phyloP scores from a whole-genome alignment of 2,329 filamentous ascomycete genomes.

The Ophiostoma novo-ulmi region DNA sequence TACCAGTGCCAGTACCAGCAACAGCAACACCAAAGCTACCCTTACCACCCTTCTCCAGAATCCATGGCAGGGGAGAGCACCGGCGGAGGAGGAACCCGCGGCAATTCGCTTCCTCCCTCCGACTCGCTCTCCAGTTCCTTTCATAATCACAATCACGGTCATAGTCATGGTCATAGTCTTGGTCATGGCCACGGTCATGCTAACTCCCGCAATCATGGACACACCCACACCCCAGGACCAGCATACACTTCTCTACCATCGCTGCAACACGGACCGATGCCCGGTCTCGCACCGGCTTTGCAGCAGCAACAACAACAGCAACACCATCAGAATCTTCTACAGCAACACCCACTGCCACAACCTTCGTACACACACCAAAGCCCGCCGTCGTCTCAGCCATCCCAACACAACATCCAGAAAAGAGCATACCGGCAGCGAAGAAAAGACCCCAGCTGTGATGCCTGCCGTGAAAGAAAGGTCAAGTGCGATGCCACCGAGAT shows the following conservation, averaged over 20 bases:
- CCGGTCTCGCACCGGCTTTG: neutral
- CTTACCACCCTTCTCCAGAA: constrained; percentile 17
- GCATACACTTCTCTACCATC: neutral
- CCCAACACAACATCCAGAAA: constrained; percentile 44
- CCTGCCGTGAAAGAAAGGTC: constrained; percentile 79
- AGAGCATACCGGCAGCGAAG: constrained; percentile 88
- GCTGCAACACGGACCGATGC: neutral
- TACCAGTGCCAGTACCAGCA: constrained; percentile 14
- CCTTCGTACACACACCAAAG: neutral
- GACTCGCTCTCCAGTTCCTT: constrained; percentile 55
- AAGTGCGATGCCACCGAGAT: constrained; percentile 97
- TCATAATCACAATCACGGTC: constrained; percentile 33
- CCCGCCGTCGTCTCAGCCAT: neutral
- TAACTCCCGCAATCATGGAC: neutral
- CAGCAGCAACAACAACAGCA: neutral
- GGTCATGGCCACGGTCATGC: constrained; percentile 3
- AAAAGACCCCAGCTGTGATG: constrained; percentile 97
- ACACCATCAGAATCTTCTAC: neutral
- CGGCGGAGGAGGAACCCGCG: constrained; percentile 27
- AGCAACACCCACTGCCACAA: neutral
- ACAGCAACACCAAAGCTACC: constrained; percentile 17
- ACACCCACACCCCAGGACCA: neutral
- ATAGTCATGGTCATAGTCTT: neutral
- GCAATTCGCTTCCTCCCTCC: constrained; percentile 56
- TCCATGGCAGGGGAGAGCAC: constrained; percentile 5